Evolutionary conservation across 495 filamentous ascomycete species (phyloP).

Genomic region (Penicillium robsamsonii): DNA sequence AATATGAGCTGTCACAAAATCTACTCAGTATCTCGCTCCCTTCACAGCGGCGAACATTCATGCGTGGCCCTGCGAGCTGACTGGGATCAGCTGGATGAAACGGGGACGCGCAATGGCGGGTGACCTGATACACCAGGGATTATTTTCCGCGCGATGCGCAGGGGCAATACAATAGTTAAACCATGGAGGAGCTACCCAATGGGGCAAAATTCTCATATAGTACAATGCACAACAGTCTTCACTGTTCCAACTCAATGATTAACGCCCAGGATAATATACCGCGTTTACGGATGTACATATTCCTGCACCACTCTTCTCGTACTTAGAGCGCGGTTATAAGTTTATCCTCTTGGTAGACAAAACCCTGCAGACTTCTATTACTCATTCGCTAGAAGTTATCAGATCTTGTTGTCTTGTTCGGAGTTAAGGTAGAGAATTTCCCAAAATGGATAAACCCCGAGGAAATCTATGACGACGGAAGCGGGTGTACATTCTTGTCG

Average conservation of each 20-base stretch:
- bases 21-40: too few relatives aligned
- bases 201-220: neutral
- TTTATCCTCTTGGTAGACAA: neutral
- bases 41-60: too few relatives aligned
- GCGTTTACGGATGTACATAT: neutral
- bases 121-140: neutral
- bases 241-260: neutral
- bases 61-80: neutral
- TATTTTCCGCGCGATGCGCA: neutral
- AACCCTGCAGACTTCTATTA: neutral
- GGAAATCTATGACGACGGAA: constrained; percentile 10
- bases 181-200: neutral
- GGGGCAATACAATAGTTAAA: neutral
- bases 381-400: neutral
- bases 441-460: constrained; percentile 11
- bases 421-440: constrained; percentile 10
- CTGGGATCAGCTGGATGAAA: neutral
- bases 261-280: neutral
- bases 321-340: neutral
- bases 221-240: too few relatives aligned
- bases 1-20: too few relatives aligned
- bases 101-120: neutral
- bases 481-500: constrained; percentile 2
- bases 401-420: neutral
- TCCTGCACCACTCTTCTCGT: neutral